Evolutionary conservation across 2,329 filamentous ascomycete genomes (phyloP).

Genomic region (Colletotrichum euphorbiae): DNA sequence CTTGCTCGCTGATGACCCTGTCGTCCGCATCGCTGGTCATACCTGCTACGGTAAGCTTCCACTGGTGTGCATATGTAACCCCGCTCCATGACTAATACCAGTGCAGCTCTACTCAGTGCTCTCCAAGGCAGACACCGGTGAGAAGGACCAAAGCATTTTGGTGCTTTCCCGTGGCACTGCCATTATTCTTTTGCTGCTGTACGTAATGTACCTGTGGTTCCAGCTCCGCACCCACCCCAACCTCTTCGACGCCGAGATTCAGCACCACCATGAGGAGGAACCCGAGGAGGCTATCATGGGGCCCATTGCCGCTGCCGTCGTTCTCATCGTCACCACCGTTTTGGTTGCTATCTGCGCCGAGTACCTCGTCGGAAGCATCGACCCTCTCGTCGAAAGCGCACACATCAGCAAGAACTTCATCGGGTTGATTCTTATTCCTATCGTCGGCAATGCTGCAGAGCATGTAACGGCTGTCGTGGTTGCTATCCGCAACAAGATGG

Average conservation of each 20-base stretch:
- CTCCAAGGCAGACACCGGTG: constrained; percentile 54
- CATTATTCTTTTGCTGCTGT: constrained; percentile 79
- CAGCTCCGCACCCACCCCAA: constrained; percentile 80
- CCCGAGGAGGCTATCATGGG: constrained; percentile 66
- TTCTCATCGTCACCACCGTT: constrained; percentile 76
- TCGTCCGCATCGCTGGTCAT: constrained; percentile 83
- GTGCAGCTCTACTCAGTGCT: constrained; percentile 74
- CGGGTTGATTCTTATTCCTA: constrained; percentile 81
- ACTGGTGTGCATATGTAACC: constrained; percentile 1
- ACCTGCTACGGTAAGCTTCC: constrained; percentile 71
- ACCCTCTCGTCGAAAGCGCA: constrained; percentile 74
- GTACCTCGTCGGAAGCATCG: constrained; percentile 81
- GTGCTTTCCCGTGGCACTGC: constrained; percentile 80
- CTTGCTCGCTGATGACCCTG: constrained; percentile 78
- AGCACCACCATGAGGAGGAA: constrained; percentile 47
- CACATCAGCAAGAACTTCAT: constrained; percentile 85
- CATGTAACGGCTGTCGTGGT: constrained; percentile 86
- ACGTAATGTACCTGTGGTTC: constrained; percentile 82
- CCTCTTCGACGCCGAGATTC: constrained; percentile 72
- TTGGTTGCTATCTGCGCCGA: constrained; percentile 81
- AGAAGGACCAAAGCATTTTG: constrained; percentile 69
- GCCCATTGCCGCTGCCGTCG: constrained; percentile 71
- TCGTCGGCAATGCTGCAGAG: constrained; percentile 84
- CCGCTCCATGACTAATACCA: constrained; percentile 12
- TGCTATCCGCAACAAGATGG: constrained; percentile 81